Base-by-base conservation (phyloP, 1,284 basidiomycete species). In the Gymnopus androsaceus region DNA sequence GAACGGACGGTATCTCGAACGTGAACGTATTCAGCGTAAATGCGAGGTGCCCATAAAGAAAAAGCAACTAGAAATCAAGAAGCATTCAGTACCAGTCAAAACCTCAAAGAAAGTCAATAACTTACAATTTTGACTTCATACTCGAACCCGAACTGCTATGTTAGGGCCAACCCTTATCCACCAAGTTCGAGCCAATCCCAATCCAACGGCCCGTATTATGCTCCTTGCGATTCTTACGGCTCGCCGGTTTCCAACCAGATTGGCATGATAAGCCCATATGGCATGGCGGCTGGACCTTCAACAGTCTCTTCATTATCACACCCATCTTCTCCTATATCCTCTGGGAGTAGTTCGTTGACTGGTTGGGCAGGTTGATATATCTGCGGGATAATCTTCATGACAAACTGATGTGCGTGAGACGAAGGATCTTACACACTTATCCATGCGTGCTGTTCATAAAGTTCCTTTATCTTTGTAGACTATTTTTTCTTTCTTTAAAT, bases 331-430 rank as follows among this genome's bases (percentile, higher is more conserved):
- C 61, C 64, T 36, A 61, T 67, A 41, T 56, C 57, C 47, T 56
- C 59, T 9, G 45, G 47, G 44, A 67, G 60, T 51, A 72, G 69
- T 17, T 73, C 72, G 9, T 61, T 76, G 46, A 75, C 69, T 19
- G 75, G 75, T 2, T 75, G 75, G 75, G 74, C 74, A 37, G 73
- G 73, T 33, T 73, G 57, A 67, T 44, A 4, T 40, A 14, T 44
- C 6, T 27, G 7, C 28, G 11, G n/a, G 12, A 14, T 42, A 11
- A 17, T n/a, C 1, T 19, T 40, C 17, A 11, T 38, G n/a, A n/a
- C n/a, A n/a, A n/a, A 4, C 4, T 21, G 14, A 21, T 31, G 45
- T 47, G 30, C 45, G 9, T 41, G 21, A 41, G n/a, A n/a, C n/a
- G n/a, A n/a, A n/a, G n/a, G n/a, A n/a, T n/a, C n/a, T n/a, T n/a